These are phyloP conservation scores for Boletus huronensis DNA, from an alignment of 768 basidiomycete species.

Conservation along the genomic window DNA sequence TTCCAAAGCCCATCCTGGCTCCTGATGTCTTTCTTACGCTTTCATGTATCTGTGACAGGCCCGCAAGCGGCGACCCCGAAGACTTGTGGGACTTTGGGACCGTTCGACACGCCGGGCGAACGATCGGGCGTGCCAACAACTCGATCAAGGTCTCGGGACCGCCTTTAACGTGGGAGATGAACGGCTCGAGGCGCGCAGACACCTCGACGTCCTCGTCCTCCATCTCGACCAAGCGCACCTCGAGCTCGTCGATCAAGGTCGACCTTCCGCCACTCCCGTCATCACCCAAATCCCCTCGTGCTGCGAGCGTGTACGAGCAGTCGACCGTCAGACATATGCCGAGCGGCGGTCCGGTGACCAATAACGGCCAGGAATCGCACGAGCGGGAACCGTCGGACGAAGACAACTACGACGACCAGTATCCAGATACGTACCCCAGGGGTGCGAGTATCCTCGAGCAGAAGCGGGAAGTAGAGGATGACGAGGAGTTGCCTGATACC, in stretches of 20 bases:
- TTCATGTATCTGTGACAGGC: constrained; percentile 33
- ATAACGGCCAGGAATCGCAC: constrained; percentile 30
- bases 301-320: constrained; percentile 46
- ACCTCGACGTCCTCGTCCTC: constrained; percentile 41
- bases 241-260: constrained; percentile 49
- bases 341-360: constrained; percentile 19
- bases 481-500: constrained; percentile 62
- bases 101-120: constrained; percentile 70
- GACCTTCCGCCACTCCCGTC: constrained; percentile 61
- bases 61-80: constrained; percentile 57
- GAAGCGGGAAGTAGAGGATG: constrained; percentile 47
- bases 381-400: constrained; percentile 58
- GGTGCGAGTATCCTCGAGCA: constrained; percentile 38
- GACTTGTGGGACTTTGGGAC: constrained; percentile 99
- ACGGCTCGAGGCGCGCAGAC: constrained; percentile 44
- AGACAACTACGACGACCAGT: constrained; percentile 61
- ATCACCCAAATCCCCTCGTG: constrained; percentile 33
- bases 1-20: background rate
- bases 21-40: background rate
- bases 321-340: constrained; percentile 67
- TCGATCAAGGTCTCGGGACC: constrained; percentile 61
- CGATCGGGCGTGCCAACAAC: constrained; percentile 62
- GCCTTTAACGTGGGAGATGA: constrained; percentile 78
- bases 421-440: constrained; percentile 46
- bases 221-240: constrained; percentile 26